These are phyloP conservation scores for Fusarium sp. DNA, from an alignment of 2,329 filamentous ascomycete species.

Conservation along the genomic window DNA sequence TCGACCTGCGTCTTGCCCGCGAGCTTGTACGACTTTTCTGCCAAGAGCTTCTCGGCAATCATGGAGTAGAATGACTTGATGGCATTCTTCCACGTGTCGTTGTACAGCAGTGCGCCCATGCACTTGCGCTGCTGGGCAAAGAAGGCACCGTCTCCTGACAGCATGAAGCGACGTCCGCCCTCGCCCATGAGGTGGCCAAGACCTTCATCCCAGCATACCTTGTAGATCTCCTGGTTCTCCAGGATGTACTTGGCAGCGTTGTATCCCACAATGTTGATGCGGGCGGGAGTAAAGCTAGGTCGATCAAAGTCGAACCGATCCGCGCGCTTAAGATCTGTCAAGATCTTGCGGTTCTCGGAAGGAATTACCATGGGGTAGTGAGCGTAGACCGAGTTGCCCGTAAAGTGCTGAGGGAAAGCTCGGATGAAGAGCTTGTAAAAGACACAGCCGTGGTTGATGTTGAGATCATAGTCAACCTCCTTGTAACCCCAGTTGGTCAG, in stretches of 20 bases:
- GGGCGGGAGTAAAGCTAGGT: slow-evolving; percentile 63
- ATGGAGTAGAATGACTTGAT: slow-evolving; percentile 76
- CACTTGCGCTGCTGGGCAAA: slow-evolving; percentile 64
- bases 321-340: slow-evolving; percentile 74
- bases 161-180: slow-evolving; percentile 66
- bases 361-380: slow-evolving; percentile 82
- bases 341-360: slow-evolving; percentile 77
- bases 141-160: slow-evolving; percentile 62
- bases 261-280: slow-evolving; percentile 70
- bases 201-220: slow-evolving; percentile 72
- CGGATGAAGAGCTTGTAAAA: slow-evolving; percentile 87
- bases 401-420: slow-evolving; percentile 85
- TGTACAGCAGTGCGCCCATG: slow-evolving; percentile 69
- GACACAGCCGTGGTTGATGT: slow-evolving; percentile 82
- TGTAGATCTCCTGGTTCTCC: slow-evolving; percentile 71
- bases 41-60: slow-evolving; percentile 71
- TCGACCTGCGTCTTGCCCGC: slow-evolving; percentile 71
- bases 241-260: slow-evolving; percentile 72
- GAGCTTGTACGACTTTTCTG: slow-evolving; percentile 73
- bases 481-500: slow-evolving; percentile 88
- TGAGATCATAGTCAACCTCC: slow-evolving; percentile 78
- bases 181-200: slow-evolving; percentile 72
- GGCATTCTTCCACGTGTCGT: slow-evolving; percentile 70
- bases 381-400: slow-evolving; percentile 81
- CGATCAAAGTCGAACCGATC: slow-evolving; percentile 77